Percentiles rank a stretch among this genome's conserved stretches.
phyloP scores from a whole-genome alignment of 176 grass and related monocot genomes.

The Oryza glumipatula region DNA sequence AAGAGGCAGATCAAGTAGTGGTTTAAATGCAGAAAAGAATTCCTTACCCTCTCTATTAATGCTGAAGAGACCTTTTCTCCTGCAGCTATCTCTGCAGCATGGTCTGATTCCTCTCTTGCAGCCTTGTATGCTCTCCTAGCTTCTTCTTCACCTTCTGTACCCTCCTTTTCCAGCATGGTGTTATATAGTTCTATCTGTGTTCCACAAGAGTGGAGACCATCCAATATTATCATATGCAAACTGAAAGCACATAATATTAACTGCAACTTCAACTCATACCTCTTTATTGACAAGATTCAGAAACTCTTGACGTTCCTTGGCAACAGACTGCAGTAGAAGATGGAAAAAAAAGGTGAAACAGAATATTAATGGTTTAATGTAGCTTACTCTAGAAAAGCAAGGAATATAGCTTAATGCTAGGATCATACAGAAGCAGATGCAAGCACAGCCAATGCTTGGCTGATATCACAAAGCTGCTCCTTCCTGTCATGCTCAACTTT shows the following conservation, averaged over 20 bases:
- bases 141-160: constrained; percentile 91
- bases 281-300: constrained; percentile 93
- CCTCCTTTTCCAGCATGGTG: constrained; percentile 77
- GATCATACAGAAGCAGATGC: constrained; percentile 92
- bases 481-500: constrained; percentile 61
- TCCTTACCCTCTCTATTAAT: constrained; percentile 84
- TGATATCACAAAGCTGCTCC: constrained; percentile 78
- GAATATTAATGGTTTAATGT: constrained; percentile 30
- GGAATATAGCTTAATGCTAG: constrained; percentile 30
- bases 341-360: neutral
- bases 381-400: constrained; percentile 21
- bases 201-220: neutral
- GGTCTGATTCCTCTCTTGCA: constrained; percentile 75
- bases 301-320: constrained; percentile 88
- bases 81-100: constrained; percentile 69
- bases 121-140: constrained; percentile 86
- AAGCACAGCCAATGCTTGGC: constrained; percentile 76
- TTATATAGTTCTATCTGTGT: constrained; percentile 96
- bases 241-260: neutral
- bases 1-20: constrained; percentile 9
- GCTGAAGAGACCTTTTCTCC: constrained; percentile 81
- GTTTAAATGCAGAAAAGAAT: constrained; percentile 7
- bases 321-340: constrained; percentile 71
- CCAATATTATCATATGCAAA: constrained; percentile 42
- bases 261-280: constrained; percentile 50